Evolutionary conservation across 179 eudicot genomes (phyloP).

Genomic region (Silene coronaria): DNA sequence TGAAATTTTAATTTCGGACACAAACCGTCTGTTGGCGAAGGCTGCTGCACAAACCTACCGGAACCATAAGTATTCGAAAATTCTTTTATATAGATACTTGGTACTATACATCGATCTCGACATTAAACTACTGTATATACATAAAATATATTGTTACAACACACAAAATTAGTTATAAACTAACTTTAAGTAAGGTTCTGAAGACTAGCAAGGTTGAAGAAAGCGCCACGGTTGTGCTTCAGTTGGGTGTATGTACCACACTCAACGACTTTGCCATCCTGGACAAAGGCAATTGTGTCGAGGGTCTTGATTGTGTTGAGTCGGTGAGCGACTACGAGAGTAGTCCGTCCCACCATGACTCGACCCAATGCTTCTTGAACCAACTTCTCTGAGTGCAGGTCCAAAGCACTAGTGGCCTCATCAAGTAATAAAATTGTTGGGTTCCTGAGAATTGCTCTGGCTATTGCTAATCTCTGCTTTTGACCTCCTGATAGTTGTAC

Average conservation of each 20-base stretch:
- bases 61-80: too few relatives aligned
- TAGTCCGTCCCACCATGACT: conserved; percentile 37
- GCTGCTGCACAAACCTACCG: too few relatives aligned
- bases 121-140: background rate
- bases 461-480: conserved; percentile 41
- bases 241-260: conserved; percentile 35
- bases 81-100: background rate
- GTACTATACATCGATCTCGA: background rate
- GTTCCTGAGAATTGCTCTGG: conserved; percentile 37
- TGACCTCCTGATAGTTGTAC: conserved; percentile 45
- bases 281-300: conserved; percentile 31
- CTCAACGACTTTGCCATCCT: conserved; percentile 41
- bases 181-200: conserved; percentile 30
- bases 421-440: conserved; percentile 34
- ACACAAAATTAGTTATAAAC: background rate
- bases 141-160: background rate
- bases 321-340: conserved; percentile 39
- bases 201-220: conserved; percentile 65
- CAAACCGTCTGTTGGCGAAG: background rate
- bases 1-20: background rate
- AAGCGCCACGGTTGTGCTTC: conserved; percentile 62
- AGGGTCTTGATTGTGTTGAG: conserved; percentile 41
- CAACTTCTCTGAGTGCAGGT: conserved; percentile 35
- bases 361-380: conserved; percentile 39
- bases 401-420: conserved; percentile 45